Base-by-base conservation (phyloP, 345 rosid species). In the Melaleuca quinquenervia region DNA sequence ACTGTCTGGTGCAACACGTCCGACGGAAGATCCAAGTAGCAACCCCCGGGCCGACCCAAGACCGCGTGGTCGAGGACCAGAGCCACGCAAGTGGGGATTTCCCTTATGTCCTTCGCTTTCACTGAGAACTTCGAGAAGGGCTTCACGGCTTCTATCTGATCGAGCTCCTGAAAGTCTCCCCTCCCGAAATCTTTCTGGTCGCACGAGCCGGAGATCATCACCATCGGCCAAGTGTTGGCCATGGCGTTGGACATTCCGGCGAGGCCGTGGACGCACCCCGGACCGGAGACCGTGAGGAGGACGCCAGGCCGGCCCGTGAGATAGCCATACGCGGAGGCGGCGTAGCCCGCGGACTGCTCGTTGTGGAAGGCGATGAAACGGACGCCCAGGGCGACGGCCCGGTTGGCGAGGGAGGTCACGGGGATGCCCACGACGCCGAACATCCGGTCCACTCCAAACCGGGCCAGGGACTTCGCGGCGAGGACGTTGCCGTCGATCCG, bases 361-460 rank as follows among this genome's bases (percentile, higher is more conserved):
- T 97, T 97, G 92, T 96, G 98, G 90, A 95, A 96, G 84, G 99
- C 99, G 85, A 96, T 49, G 93, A 97, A 96, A 74, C 98, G 98
- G 89, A 97, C 88, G 26, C 99, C 99, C 0, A 92, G 85, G 11
- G 95, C 87, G 82, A 96, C 94, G 45, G 98, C 95, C 52, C 96
- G 96, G 89, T 84, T 97, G 7, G 99, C 98, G 15, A 97, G 92
- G 56, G 98, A 91, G 7, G 99, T 97, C 10, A 97, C 99, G 32
- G 99, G 99, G 84, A 97, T 96, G 9, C 99, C 99, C 2, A 97
- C 98, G 83, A 97, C 97, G 50, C 99, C 99, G 88, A 97, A 97
- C 96, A 97, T 97, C 88, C 95, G 95, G 60, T 95, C 92, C 32
- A 93, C 94, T 70, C 99, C 99, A 89, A 93, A 94, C 29, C 91